phyloP scores from a whole-genome alignment of 2,329 filamentous ascomycete species.

The Aspergillus versicolor region DNA sequence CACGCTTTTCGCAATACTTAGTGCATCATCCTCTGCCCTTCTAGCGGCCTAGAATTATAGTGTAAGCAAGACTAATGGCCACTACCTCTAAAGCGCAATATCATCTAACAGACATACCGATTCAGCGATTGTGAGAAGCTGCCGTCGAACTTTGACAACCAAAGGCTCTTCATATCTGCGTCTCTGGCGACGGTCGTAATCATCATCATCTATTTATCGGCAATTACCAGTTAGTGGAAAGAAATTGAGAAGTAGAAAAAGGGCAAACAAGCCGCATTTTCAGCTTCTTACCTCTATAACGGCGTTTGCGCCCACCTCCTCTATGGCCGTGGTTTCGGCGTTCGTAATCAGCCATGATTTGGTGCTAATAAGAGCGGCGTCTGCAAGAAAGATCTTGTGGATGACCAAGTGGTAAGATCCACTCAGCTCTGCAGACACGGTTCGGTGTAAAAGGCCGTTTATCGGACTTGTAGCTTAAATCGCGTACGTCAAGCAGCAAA shows the following conservation, averaged over 20 bases:
- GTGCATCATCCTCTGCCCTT: conserved; percentile 75
- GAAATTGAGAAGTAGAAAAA: background rate
- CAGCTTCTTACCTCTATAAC: conserved; percentile 66
- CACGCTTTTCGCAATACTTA: conserved; percentile 71
- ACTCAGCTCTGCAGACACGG: background rate
- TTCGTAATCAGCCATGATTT: conserved; percentile 54
- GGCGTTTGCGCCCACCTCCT: conserved; percentile 64
- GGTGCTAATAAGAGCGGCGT: background rate
- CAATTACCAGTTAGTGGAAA: conserved; percentile 2
- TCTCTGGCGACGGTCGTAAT: conserved; percentile 70
- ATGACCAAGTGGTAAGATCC: background rate
- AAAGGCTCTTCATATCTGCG: conserved; percentile 72
- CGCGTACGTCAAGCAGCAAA: conserved; percentile 16
- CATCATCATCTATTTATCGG: conserved; percentile 65
- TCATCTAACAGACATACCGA: conserved; percentile 47
- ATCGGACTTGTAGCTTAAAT: conserved; percentile 3
- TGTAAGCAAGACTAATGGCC: background rate
- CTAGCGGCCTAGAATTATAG: conserved; percentile 58
- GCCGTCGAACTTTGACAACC: conserved; percentile 70
- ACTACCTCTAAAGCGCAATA: background rate
- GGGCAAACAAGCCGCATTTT: background rate
- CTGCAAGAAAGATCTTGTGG: background rate
- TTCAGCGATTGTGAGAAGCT: conserved; percentile 78
- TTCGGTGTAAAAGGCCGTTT: conserved; percentile 9
- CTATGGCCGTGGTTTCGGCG: conserved; percentile 56